These are phyloP conservation scores for Cercospora janseana DNA, from an alignment of 2,329 filamentous ascomycete species.

Conservation along the genomic window DNA sequence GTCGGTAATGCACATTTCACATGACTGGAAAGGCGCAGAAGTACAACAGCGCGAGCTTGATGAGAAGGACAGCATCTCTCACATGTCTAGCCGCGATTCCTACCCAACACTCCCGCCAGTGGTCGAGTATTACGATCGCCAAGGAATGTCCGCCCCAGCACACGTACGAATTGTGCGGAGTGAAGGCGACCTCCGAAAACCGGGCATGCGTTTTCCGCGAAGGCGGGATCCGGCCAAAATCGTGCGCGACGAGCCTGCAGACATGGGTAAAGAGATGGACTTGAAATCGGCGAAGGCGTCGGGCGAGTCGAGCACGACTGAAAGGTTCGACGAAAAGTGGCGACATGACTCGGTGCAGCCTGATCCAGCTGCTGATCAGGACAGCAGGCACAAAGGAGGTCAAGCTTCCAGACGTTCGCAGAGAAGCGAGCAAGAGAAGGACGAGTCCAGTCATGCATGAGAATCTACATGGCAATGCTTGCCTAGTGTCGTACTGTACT, in stretches of 20 bases:
- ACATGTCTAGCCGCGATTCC: not conserved
- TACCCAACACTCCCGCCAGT: not conserved
- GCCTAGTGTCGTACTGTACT: too few species aligned
- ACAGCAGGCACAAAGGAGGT: too few species aligned
- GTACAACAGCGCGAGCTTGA: not conserved
- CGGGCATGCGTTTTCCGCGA: constrained; percentile 1
- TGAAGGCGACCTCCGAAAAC: constrained; percentile 1
- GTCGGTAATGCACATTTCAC: not conserved
- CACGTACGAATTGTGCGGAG: not conserved
- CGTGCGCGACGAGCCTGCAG: not conserved
- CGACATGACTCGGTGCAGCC: too few species aligned
- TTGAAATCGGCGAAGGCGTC: not conserved
- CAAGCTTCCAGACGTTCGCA: too few species aligned
- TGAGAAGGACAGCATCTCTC: not conserved
- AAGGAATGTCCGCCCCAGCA: not conserved
- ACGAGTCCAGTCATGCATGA: too few species aligned
- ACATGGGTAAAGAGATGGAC: not conserved
- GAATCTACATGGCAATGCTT: too few species aligned
- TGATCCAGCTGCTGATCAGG: too few species aligned
- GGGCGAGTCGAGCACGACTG: too few species aligned
- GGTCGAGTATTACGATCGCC: not conserved
- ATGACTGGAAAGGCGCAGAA: not conserved
- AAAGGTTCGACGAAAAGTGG: too few species aligned
- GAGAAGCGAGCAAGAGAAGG: too few species aligned
- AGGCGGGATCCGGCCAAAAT: not conserved